These are phyloP conservation scores for Plasmodium chabaudi DNA, from an alignment of 169 alveolate species.

Conservation along the genomic window DNA sequence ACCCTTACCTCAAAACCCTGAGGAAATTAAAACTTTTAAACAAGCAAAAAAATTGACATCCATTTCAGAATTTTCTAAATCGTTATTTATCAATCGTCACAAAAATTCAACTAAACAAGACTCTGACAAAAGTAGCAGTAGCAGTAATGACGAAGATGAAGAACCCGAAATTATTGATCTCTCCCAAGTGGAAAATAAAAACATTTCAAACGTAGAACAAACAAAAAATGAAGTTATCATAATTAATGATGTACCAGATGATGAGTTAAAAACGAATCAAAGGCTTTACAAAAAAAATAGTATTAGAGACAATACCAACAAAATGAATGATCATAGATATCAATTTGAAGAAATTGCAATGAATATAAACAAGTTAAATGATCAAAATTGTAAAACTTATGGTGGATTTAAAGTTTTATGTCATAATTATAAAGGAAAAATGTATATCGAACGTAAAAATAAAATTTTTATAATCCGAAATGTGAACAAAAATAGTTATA, in stretches of 20 bases:
- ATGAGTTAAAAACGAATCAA: background rate
- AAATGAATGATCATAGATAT: too few species aligned
- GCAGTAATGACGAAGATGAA: background rate
- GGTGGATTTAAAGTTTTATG: slow-evolving; percentile 23
- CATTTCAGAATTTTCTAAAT: background rate
- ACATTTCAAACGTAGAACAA: too few species aligned
- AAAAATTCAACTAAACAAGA: background rate
- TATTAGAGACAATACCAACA: too few species aligned
- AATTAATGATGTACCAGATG: background rate
- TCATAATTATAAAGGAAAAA: slow-evolving; percentile 22
- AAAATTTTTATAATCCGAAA: slow-evolving; percentile 19
- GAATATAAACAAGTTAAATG: background rate
- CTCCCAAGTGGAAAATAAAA: too few species aligned
- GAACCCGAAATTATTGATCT: too few species aligned
- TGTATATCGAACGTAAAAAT: slow-evolving; percentile 47
- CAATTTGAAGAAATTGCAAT: too few species aligned
- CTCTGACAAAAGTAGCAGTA: background rate
- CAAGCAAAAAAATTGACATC: background rate
- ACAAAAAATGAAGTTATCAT: background rate
- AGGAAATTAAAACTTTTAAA: slow-evolving; percentile 52
- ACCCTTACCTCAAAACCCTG: slow-evolving; percentile 64
- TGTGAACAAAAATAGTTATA: slow-evolving; percentile 27
- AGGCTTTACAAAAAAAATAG: background rate
- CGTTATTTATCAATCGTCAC: slow-evolving; percentile 2
- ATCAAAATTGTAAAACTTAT: too few species aligned